Base-by-base conservation (phyloP, 768 basidiomycete genomes). In the Astraeus odoratus region DNA sequence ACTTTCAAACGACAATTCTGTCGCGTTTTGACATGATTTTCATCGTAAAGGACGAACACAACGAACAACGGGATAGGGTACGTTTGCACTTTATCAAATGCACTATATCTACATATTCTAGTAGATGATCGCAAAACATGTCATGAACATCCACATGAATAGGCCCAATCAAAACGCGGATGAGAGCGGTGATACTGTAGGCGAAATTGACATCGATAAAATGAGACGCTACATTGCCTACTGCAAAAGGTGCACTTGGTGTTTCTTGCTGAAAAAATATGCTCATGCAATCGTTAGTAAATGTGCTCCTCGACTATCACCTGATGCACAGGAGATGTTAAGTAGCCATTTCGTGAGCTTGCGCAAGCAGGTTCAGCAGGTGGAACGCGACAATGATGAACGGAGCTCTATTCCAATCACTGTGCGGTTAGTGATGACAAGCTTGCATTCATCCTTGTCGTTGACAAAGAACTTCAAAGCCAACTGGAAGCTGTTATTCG, bases 21-120 rank as follows among this genome's bases (percentile, higher is more conserved):
- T 97, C 94, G 39, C 86, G 96, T 46, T 99, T 99, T 65, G 96
- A 99, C 61, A 95, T 99, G 94, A 98, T 99, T 56, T 99, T 98
- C 71, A 95, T 99, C 52, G 86, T 99, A 49, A 91, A 88, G 62
- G 96, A 99, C 57, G 93, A 98, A 57, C 96, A 99, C 62, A 91
- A 97, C 59, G 96, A 98, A 63, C 71, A 74, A 31, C 78, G 96
- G 39, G 96, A 99, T 63, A 81, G 83, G 64, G 93, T 90, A 49
- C 31, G 77, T 67, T n/a, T 23, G 6, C 43, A 39, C 31, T 46
- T 42, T 16, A n/a, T 29, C 36, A 19, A 6, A 29, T 7, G 9
- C 10, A 23, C 9, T 12, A 47, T 27, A 30, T 34, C 51, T 24
- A 52, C 34, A 12, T 29, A 34, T 12, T 22, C 30, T 26, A n/a